phyloP scores from a whole-genome alignment of 2,329 filamentous ascomycete species.

The Aspergillus melleus region DNA sequence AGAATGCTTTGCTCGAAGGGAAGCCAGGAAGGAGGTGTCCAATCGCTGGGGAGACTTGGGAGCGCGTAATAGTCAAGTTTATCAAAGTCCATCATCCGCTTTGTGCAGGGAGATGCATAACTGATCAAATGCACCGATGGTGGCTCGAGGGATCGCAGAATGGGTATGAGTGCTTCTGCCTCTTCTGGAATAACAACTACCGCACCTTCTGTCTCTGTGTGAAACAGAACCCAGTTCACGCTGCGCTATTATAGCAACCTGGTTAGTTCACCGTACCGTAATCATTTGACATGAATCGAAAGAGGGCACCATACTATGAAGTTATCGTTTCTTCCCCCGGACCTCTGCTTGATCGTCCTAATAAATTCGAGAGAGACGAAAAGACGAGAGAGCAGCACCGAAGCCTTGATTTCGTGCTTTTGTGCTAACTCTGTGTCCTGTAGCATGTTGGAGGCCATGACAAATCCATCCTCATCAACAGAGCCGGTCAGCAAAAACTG shows the following conservation, averaged over 20 bases:
- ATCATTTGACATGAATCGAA: too few relatives aligned
- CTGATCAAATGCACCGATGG: conserved; percentile 49
- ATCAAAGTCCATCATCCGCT: conserved; percentile 62
- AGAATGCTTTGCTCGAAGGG: conserved; percentile 61
- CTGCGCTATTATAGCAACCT: conserved; percentile 6
- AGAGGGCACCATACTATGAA: conserved; percentile 4
- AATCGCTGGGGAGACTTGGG: conserved; percentile 46
- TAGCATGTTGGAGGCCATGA: conserved; percentile 9
- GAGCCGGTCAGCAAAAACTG: conserved; percentile 5
- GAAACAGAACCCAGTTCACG: conserved; percentile 65
- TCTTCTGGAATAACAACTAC: conserved; percentile 65
- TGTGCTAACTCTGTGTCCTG: conserved; percentile 6
- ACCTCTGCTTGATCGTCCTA: conserved; percentile 11
- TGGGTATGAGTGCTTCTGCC: conserved; percentile 55
- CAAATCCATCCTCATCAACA: neutral
- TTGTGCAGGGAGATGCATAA: conserved; percentile 62
- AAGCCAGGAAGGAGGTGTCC: conserved; percentile 54
- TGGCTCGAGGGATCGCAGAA: conserved; percentile 31
- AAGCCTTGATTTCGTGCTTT: conserved; percentile 9
- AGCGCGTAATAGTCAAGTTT: conserved; percentile 53
- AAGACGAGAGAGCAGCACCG: conserved; percentile 2
- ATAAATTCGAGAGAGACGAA: conserved; percentile 16
- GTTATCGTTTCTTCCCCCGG: conserved; percentile 5
- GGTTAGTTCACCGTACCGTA: too few relatives aligned
- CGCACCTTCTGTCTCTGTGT: conserved; percentile 46